These are phyloP conservation scores for Coemansia sp. DNA, from an alignment of 192 early-diverging fungal genomes.

Conservation along the genomic window DNA sequence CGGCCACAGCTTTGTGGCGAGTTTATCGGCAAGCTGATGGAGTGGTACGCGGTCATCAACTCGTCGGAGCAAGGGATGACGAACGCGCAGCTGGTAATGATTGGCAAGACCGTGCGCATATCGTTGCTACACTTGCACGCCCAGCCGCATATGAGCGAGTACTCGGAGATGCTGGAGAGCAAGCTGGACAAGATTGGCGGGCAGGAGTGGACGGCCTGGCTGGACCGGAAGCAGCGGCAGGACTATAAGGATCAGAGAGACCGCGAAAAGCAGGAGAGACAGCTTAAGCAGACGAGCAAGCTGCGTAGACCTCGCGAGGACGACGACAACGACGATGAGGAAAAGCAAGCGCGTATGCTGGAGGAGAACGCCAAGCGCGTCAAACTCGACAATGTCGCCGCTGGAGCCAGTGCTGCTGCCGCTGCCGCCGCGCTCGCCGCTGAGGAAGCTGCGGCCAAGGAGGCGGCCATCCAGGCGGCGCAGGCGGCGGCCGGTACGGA, in stretches of 20 bases:
- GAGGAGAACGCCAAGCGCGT: slow-evolving; percentile 55
- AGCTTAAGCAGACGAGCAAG: neutral
- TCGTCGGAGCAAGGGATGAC: slow-evolving; percentile 47
- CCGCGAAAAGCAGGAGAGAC: slow-evolving; percentile 13
- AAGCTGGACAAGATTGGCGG: slow-evolving; percentile 48
- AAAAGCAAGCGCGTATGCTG: slow-evolving; percentile 43
- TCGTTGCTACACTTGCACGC: slow-evolving; percentile 44
- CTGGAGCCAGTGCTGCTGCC: neutral
- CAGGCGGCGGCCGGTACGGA: neutral
- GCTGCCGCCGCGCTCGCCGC: neutral
- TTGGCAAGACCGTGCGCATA: slow-evolving; percentile 46
- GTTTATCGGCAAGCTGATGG: slow-evolving; percentile 28
- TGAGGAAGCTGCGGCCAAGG: neutral
- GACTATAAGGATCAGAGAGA: slow-evolving; percentile 25
- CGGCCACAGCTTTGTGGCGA: slow-evolving; percentile 47
- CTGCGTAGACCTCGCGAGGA: slow-evolving; percentile 15
- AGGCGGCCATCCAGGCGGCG: slow-evolving; percentile 5
- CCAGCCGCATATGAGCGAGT: slow-evolving; percentile 35
- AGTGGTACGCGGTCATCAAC: slow-evolving; percentile 49
- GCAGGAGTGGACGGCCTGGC: slow-evolving; percentile 47
- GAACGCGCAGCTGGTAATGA: slow-evolving; percentile 35
- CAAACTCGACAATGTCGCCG: slow-evolving; percentile 32
- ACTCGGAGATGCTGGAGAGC: slow-evolving; percentile 32
- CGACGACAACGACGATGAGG: slow-evolving; percentile 47
- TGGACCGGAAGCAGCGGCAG: slow-evolving; percentile 27